These are phyloP conservation scores for Pachyrhizus erosus DNA, from an alignment of 306 rosid genomes.

Conservation along the genomic window DNA sequence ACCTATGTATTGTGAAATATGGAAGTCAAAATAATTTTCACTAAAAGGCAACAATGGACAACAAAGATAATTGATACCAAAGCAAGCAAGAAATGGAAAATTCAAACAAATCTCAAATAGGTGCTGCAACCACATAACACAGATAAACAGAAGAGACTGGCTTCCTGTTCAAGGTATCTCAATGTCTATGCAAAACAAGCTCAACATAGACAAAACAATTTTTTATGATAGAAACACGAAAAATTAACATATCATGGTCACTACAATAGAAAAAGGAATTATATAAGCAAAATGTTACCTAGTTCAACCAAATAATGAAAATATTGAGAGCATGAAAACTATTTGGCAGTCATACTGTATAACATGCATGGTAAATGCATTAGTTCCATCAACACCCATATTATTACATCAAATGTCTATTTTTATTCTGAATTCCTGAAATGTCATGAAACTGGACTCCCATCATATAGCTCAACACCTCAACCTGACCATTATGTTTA, in stretches of 20 bases:
- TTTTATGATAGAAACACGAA: slow-evolving; percentile 13
- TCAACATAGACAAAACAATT: not conserved
- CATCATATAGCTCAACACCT: not conserved
- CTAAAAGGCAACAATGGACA: slow-evolving; percentile 14
- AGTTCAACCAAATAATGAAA: slow-evolving; percentile 18
- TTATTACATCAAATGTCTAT: slow-evolving; percentile 1
- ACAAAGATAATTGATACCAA: slow-evolving; percentile 19
- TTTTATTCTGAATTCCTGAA: slow-evolving; percentile 1
- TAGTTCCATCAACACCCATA: not conserved
- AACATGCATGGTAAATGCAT: slow-evolving; percentile 12
- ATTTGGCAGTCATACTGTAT: not conserved
- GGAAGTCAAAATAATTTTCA: slow-evolving; percentile 13
- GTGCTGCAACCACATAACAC: not conserved
- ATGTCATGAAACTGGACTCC: slow-evolving; percentile 8
- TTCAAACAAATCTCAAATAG: not conserved
- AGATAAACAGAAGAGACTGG: not conserved
- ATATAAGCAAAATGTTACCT: not conserved
- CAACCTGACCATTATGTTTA: not conserved
- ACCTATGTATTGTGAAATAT: slow-evolving; percentile 57
- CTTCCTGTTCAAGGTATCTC: slow-evolving; percentile 4
- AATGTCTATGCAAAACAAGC: not conserved
- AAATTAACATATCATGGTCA: not conserved
- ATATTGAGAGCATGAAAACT: not conserved
- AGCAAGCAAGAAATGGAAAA: slow-evolving; percentile 30
- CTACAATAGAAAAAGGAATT: not conserved